phyloP scores from a whole-genome alignment of 1,284 basidiomycete species.

The Leccinum pallidistipes region DNA sequence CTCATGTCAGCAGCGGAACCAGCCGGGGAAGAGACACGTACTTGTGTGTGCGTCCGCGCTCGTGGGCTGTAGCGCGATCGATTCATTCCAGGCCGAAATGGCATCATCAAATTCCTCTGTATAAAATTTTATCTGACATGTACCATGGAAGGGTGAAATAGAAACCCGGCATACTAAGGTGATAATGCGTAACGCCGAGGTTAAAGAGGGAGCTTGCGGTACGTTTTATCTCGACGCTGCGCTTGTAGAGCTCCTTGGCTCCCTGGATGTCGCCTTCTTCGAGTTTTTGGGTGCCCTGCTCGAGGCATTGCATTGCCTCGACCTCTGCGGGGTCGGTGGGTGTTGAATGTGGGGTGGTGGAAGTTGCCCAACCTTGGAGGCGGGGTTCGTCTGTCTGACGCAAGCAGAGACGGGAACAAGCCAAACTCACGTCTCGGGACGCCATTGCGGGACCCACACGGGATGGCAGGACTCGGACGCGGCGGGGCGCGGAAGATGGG shows the following conservation, averaged over 20 bases:
- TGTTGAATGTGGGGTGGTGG: conserved; percentile 77
- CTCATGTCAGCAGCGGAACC: conserved; percentile 29
- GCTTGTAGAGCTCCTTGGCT: conserved; percentile 78
- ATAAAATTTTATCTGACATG: conserved; percentile 19
- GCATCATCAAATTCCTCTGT: conserved; percentile 85
- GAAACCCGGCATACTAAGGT: conserved; percentile 62
- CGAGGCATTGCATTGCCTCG: conserved; percentile 81
- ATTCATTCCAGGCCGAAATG: conserved; percentile 86
- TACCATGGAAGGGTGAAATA: conserved; percentile 16
- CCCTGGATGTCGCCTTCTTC: conserved; percentile 88
- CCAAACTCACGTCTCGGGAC: conserved; percentile 31
- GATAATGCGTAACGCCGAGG: conserved; percentile 86
- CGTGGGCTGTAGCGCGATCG: conserved; percentile 78
- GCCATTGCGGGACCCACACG: conserved; percentile 10
- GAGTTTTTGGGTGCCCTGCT: conserved; percentile 84
- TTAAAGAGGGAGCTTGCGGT: conserved; percentile 87
- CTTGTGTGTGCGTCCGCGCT: conserved; percentile 94
- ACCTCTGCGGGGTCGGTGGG: conserved; percentile 81
- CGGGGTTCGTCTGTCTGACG: conserved; percentile 1
- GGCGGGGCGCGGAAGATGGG: conserved; percentile 12
- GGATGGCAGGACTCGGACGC: conserved; percentile 7
- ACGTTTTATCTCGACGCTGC: conserved; percentile 80
- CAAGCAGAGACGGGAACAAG: conserved; percentile 11
- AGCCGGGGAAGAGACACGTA: conserved; percentile 41
- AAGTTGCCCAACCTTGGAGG: conserved; percentile 76